These are phyloP conservation scores for Hypoxylon sp. DNA, from an alignment of 2,329 filamentous ascomycete genomes.

Conservation along the genomic window DNA sequence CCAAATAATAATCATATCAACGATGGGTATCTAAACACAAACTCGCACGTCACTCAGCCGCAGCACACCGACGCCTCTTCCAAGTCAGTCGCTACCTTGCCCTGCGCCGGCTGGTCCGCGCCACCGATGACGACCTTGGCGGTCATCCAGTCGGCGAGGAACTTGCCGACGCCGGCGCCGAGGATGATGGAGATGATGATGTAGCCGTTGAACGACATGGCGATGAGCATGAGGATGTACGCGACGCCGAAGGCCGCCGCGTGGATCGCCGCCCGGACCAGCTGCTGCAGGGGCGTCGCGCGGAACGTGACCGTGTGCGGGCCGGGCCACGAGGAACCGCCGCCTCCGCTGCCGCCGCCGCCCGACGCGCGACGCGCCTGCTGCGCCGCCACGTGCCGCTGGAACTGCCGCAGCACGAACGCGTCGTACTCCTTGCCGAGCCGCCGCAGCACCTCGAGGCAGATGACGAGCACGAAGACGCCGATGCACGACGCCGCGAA, in stretches of 20 bases:
- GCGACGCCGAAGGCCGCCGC: conserved; percentile 52
- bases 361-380: conserved; percentile 27
- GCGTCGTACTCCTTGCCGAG: conserved; percentile 54
- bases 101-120: conserved; percentile 25
- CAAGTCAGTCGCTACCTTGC: conserved; percentile 45
- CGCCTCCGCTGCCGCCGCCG: conserved; percentile 25
- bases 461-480: conserved; percentile 50
- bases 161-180: conserved; percentile 60
- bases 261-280: conserved; percentile 51
- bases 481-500: conserved; percentile 56
- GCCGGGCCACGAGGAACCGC: conserved; percentile 19
- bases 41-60: conserved; percentile 43
- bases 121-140: conserved; percentile 49
- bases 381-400: conserved; percentile 45
- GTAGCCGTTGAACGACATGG: conserved; percentile 57
- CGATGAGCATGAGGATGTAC: conserved; percentile 55
- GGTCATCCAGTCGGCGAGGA: conserved; percentile 62
- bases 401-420: conserved; percentile 51
- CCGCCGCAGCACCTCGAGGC: conserved; percentile 52
- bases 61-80: conserved; percentile 59
- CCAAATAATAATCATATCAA: neutral
- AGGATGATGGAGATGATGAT: conserved; percentile 55
- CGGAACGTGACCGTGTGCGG: conserved; percentile 47
- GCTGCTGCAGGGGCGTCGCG: conserved; percentile 52
- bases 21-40: conserved; percentile 26